Percentiles rank a stretch among this genome's conserved stretches.
Evolutionary conservation across 1,284 basidiomycete genomes (phyloP).

Genomic region (Trichosporon asahii): DNA sequence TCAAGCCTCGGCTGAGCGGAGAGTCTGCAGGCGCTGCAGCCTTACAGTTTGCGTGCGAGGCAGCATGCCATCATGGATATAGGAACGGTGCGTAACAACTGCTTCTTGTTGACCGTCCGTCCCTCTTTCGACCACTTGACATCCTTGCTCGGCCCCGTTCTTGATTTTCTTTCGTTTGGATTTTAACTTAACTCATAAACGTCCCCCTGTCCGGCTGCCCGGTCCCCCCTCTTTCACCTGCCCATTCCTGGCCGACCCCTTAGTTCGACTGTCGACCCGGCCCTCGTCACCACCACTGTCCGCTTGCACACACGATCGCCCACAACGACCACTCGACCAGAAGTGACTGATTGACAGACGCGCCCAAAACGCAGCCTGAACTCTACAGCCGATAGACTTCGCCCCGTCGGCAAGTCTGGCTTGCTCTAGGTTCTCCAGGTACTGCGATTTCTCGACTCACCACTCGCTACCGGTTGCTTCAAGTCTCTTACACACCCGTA

Average conservation of each 20-base stretch:
- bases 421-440: conserved; percentile 1
- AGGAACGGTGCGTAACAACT: background rate
- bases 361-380: background rate
- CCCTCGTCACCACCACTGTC: background rate
- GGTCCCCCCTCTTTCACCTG: background rate
- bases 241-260: background rate
- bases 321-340: background rate
- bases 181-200: conserved; percentile 5
- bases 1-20: background rate
- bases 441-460: background rate
- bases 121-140: background rate
- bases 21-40: background rate
- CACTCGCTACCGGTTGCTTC: background rate
- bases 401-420: background rate
- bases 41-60: background rate
- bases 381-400: background rate
- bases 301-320: background rate
- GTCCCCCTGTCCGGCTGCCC: background rate
- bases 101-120: background rate
- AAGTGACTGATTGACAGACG: background rate
- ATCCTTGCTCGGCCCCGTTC: background rate
- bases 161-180: conserved; percentile 3
- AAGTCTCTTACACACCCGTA: background rate
- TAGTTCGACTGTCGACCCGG: background rate
- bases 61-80: background rate